Percentiles rank a stretch among this genome's conserved stretches.
These are phyloP conservation scores for Leccinum boreale DNA, from an alignment of 768 basidiomycete genomes.

Conservation along the genomic window DNA sequence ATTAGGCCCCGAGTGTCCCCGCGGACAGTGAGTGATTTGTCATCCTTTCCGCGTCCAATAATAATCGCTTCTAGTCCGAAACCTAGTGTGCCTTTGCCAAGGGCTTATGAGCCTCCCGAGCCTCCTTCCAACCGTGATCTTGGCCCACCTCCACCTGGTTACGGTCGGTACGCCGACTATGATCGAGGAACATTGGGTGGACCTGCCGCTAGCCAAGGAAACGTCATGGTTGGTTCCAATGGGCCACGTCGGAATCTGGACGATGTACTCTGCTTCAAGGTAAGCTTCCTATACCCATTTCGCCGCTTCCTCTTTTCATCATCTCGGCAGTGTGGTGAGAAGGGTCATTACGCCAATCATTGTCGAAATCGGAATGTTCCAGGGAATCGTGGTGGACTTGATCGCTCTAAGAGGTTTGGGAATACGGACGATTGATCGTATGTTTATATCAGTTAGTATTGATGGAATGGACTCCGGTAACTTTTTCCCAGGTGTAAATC, in stretches of 20 bases:
- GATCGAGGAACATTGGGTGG: slow-evolving; percentile 49
- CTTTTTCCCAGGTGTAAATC: not conserved
- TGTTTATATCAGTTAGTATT: not conserved
- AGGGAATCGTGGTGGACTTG: slow-evolving; percentile 83
- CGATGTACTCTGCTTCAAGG: slow-evolving; percentile 87
- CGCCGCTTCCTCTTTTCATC: slow-evolving; percentile 1
- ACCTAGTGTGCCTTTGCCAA: slow-evolving; percentile 62
- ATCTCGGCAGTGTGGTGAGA: slow-evolving; percentile 70
- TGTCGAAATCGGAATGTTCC: slow-evolving; percentile 90
- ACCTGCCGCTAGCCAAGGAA: slow-evolving; percentile 19
- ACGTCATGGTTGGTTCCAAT: slow-evolving; percentile 29
- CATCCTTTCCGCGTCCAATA: slow-evolving; percentile 6
- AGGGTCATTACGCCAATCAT: slow-evolving; percentile 94
- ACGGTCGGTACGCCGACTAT: slow-evolving; percentile 79
- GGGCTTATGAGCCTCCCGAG: slow-evolving; percentile 74
- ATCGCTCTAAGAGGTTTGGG: slow-evolving; percentile 39
- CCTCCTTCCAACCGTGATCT: slow-evolving; percentile 74
- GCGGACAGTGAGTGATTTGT: slow-evolving; percentile 72
- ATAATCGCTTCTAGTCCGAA: slow-evolving; percentile 58
- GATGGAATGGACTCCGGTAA: not conserved
- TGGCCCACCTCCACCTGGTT: slow-evolving; percentile 90
- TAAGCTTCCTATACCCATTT: slow-evolving; percentile 28
- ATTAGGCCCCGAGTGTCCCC: slow-evolving; percentile 79
- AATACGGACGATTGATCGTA: slow-evolving; percentile 27
- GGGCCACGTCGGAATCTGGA: slow-evolving; percentile 70